Percentiles rank a stretch among this genome's conserved stretches.
These are phyloP conservation scores for Cordyceps militaris DNA, from an alignment of 2,329 filamentous ascomycete species.

Conservation along the genomic window DNA sequence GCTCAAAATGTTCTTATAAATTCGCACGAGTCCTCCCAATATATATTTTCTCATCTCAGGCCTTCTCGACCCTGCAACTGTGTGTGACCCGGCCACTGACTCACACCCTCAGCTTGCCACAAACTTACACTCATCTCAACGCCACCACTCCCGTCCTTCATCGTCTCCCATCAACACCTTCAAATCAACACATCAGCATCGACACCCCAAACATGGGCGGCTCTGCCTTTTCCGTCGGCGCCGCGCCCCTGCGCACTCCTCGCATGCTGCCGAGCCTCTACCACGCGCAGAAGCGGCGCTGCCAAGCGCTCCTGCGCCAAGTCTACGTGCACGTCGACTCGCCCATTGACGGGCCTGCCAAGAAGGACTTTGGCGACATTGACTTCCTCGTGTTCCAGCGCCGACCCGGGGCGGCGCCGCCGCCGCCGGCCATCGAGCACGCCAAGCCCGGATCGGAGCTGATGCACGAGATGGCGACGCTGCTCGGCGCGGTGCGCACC, in stretches of 20 bases:
- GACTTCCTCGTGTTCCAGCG: conserved; percentile 56
- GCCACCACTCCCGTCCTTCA: neutral
- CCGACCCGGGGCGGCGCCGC: conserved; percentile 15
- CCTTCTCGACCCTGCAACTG: too few relatives aligned
- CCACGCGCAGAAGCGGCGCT: conserved; percentile 37
- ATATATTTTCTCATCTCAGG: too few relatives aligned
- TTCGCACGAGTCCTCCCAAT: too few relatives aligned
- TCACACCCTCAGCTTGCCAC: too few relatives aligned
- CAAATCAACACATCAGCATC: neutral
- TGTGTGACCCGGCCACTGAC: too few relatives aligned
- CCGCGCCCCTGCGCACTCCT: conserved; percentile 49
- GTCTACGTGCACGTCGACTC: conserved; percentile 50
- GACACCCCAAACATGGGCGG: conserved; percentile 57
- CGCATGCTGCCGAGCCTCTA: conserved; percentile 59
- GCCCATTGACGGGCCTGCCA: conserved; percentile 63
- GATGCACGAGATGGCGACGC: conserved; percentile 25
- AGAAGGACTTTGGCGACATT: conserved; percentile 63
- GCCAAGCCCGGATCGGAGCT: conserved; percentile 14
- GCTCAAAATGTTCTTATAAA: too few relatives aligned
- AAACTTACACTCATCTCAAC: too few relatives aligned
- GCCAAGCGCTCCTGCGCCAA: conserved; percentile 37
- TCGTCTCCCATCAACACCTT: neutral
- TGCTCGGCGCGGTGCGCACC: conserved; percentile 38
- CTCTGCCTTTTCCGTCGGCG: conserved; percentile 43
- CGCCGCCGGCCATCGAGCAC: neutral